These are phyloP conservation scores for Ceratocystis smalleyi DNA, from an alignment of 2,329 filamentous ascomycete species.

Conservation along the genomic window DNA sequence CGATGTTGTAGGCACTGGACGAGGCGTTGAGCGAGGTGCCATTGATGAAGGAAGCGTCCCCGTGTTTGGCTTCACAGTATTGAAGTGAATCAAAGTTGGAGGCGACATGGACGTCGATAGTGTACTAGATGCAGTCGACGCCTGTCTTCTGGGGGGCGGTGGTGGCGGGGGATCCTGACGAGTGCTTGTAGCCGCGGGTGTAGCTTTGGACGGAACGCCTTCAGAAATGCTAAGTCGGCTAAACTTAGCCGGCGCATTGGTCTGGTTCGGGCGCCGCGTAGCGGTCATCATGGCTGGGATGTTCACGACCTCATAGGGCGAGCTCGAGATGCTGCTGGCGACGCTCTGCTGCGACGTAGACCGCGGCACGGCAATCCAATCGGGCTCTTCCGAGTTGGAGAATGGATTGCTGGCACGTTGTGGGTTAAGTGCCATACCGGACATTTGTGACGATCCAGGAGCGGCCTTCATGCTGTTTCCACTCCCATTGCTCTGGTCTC, in stretches of 20 bases:
- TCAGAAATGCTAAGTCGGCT: conserved; percentile 31
- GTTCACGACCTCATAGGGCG: conserved; percentile 43
- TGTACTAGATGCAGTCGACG: conserved; percentile 1
- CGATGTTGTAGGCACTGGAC: conserved; percentile 18
- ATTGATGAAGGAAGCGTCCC: conserved; percentile 15
- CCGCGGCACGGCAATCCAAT: conserved; percentile 60
- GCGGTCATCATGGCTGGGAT: conserved; percentile 25
- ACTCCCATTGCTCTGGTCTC: not conserved
- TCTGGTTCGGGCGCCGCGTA: not conserved
- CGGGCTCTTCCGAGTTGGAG: conserved; percentile 50
- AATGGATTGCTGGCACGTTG: conserved; percentile 71
- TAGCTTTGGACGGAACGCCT: conserved; percentile 20
- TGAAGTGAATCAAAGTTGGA: conserved; percentile 6
- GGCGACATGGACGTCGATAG: conserved; percentile 17
- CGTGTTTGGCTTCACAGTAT: not conserved
- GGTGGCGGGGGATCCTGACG: conserved; percentile 27
- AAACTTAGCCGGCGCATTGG: conserved; percentile 29
- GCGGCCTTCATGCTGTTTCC: conserved; percentile 28
- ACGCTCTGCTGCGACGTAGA: conserved; percentile 38
- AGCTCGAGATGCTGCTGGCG: conserved; percentile 42
- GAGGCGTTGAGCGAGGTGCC: conserved; percentile 9
- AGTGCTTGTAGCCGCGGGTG: conserved; percentile 19
- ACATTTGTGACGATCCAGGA: not conserved
- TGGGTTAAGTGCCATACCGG: conserved; percentile 50
- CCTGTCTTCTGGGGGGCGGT: conserved; percentile 30